Conservation (phyloP, 208 protist species). For the Leishmania amazonensis region DNA sequence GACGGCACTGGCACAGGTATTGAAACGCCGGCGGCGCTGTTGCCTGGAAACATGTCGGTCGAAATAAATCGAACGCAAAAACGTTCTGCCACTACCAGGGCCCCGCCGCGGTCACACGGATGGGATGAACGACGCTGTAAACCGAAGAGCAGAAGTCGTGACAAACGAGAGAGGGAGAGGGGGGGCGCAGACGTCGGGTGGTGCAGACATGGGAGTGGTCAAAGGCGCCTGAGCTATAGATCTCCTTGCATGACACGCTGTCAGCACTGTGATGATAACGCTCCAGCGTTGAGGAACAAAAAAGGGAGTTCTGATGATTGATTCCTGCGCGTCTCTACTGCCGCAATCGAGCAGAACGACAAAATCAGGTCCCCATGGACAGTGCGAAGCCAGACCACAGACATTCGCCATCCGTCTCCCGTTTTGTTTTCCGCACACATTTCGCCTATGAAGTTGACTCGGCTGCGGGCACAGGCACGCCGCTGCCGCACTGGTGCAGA, state of each 20-base stretch:
- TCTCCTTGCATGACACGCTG: neutral
- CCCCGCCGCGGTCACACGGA: neutral
- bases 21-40: neutral
- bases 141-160: neutral
- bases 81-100: neutral
- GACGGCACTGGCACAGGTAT: constrained; percentile 16
- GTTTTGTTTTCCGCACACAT: neutral
- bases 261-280: neutral
- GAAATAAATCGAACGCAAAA: neutral
- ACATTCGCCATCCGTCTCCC: neutral
- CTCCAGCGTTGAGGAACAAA: neutral
- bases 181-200: neutral
- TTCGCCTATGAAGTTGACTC: neutral
- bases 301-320: neutral
- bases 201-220: neutral
- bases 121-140: neutral
- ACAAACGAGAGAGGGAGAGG: no score
- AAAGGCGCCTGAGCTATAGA: neutral
- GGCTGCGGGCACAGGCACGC: neutral
- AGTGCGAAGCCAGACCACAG: neutral
- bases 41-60: neutral
- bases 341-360: neutral
- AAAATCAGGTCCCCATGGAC: neutral
- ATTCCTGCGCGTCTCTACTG: neutral
- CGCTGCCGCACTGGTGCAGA: neutral